Conservation (phyloP, 768 basidiomycete genomes). For the Pleurotus citrinopileatus region DNA sequence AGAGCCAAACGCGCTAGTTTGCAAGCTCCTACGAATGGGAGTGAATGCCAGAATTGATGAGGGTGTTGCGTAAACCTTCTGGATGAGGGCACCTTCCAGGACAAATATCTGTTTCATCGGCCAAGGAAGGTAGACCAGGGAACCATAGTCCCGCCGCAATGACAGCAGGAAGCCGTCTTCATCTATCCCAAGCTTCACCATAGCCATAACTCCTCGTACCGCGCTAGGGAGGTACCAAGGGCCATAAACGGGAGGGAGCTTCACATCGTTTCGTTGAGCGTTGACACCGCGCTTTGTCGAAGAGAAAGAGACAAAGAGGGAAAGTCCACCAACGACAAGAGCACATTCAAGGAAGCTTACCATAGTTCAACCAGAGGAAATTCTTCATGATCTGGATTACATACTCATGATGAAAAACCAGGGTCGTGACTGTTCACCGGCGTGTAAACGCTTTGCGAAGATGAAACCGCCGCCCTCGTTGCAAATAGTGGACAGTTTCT, state of each 20-base stretch:
- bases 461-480: too few species aligned
- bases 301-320: neutral
- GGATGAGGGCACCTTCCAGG: constrained; percentile 2
- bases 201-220: neutral
- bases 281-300: neutral
- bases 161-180: constrained; percentile 5
- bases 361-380: neutral
- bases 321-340: neutral
- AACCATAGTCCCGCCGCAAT: neutral
- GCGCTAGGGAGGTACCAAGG: constrained; percentile 9
- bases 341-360: neutral
- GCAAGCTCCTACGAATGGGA: neutral
- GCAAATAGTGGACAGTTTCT: too few species aligned
- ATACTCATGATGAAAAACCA: too few species aligned
- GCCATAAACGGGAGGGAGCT: constrained; percentile 2
- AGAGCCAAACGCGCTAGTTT: neutral
- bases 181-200: constrained; percentile 5
- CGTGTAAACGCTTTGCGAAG: too few species aligned
- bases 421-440: too few species aligned
- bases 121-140: constrained; percentile 4
- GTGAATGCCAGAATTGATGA: constrained; percentile 5
- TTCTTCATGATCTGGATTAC: too few species aligned
- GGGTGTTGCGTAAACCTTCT: constrained; percentile 8
- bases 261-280: neutral
- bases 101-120: constrained; percentile 8